Base-by-base conservation (phyloP, 2,329 filamentous ascomycete species). In the Westerdykella ornata region DNA sequence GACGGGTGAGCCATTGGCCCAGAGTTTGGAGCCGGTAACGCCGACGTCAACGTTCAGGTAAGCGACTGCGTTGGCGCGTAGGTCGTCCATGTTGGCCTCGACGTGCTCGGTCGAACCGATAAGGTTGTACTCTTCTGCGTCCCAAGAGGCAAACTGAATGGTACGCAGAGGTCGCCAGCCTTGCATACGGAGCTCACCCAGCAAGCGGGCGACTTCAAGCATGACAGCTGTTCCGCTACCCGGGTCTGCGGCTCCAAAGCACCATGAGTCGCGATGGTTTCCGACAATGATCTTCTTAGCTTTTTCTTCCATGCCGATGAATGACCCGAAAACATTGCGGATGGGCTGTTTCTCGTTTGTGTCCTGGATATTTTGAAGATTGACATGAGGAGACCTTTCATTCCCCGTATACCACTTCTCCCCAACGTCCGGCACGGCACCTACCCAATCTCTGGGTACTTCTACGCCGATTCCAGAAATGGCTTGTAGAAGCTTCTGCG, bases 141-240 rank as follows among this genome's bases (percentile, higher is more conserved):
- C 92, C 92, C 92, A 98, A 26, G 87, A 95, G 59, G 89, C 88
- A 65, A 98, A 97, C 63, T 94, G 85, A 49, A 98, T 94, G 3
- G 88, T 94, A n/a, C 92, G 83, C 13, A 94, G 73, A 1, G 92
- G 92, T 18, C 85, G 78, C 92, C 92, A 98, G 39, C 89, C 90
- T 43, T 81, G 78, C 13, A 74, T 67, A 16, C 82, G 73, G 13
- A 97, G 76, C 48, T 87, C 80, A 31, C 88, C 88, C 55, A 98
- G 86, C 37, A 95, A 81, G 34, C 85, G 81, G 16, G 85, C 82
- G 43, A 97, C 75, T 68, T 98, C 92, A 40, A 97, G 76, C 75
- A 98, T 84, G 31, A 97, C 76, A 4, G 90, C 90, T 0, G 88
- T 94, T 19, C 90, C 92, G 41, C 85, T 64, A 26, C 88, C 87